phyloP scores from a whole-genome alignment of 2,329 filamentous ascomycete species.

The Arthrocladium fulminans region DNA sequence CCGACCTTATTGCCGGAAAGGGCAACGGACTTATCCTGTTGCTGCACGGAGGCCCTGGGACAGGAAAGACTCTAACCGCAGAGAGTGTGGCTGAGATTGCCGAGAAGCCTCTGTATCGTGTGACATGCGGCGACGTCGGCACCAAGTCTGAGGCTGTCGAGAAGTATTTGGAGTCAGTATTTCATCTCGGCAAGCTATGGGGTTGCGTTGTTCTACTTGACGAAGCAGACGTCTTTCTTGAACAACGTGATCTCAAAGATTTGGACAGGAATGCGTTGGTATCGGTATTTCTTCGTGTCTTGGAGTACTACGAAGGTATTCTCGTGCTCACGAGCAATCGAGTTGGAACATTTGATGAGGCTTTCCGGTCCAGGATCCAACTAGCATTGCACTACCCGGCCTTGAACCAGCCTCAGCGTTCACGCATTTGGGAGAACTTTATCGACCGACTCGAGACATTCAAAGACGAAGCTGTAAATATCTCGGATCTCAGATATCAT shows the following conservation, averaged over 20 bases:
- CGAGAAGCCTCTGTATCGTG: slow-evolving; percentile 32
- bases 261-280: slow-evolving; percentile 24
- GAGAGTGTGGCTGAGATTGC: slow-evolving; percentile 34
- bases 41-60: slow-evolving; percentile 31
- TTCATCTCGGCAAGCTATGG: slow-evolving; percentile 31
- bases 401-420: slow-evolving; percentile 12
- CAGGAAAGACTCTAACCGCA: slow-evolving; percentile 35
- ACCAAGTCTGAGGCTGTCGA: slow-evolving; percentile 30
- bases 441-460: slow-evolving; percentile 7
- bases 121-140: slow-evolving; percentile 36
- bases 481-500: slow-evolving; percentile 12
- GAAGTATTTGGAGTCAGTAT: slow-evolving; percentile 30
- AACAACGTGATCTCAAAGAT: slow-evolving; percentile 17
- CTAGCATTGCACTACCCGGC: slow-evolving; percentile 62
- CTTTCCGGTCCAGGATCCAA: slow-evolving; percentile 80
- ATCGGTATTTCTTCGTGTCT: slow-evolving; percentile 29
- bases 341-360: slow-evolving; percentile 77
- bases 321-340: slow-evolving; percentile 46
- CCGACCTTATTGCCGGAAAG: slow-evolving; percentile 32
- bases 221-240: too few species aligned
- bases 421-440: slow-evolving; percentile 11
- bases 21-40: slow-evolving; percentile 31
- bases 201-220: slow-evolving; percentile 26
- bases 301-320: slow-evolving; percentile 35
- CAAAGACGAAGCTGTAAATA: slow-evolving; percentile 9